Evolutionary conservation across 192 early-diverging fungal species (phyloP).

Genomic region (Rhizophlyctis rosea): DNA sequence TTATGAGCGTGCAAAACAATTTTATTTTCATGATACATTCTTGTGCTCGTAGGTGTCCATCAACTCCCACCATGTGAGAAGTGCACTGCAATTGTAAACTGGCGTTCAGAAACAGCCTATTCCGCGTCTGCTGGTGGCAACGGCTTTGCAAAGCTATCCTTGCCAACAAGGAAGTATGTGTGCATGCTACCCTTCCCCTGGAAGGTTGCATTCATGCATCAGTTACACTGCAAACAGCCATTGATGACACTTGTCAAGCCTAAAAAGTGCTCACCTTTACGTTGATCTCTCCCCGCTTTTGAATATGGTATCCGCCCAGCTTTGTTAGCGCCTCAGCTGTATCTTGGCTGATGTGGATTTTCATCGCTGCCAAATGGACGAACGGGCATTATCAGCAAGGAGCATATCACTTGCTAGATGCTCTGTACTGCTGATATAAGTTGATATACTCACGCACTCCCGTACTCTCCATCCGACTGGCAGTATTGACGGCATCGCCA

Average conservation of each 20-base stretch:
- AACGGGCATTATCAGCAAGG: neutral
- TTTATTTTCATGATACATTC: too few species aligned
- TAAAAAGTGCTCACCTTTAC: too few species aligned
- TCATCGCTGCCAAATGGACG: slow-evolving; percentile 17
- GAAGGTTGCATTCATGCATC: slow-evolving; percentile 3
- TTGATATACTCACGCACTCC: slow-evolving; percentile 19
- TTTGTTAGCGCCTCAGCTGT: slow-evolving; percentile 17
- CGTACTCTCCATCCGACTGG: slow-evolving; percentile 30
- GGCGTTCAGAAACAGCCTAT: neutral
- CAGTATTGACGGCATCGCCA: slow-evolving; percentile 37
- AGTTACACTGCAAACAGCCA: too few species aligned
- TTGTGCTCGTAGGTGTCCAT: too few species aligned
- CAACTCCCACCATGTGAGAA: too few species aligned
- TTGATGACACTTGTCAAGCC: slow-evolving; percentile 6
- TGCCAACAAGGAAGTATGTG: slow-evolving; percentile 29
- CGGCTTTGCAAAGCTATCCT: slow-evolving; percentile 25
- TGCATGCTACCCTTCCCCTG: slow-evolving; percentile 34
- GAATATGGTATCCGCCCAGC: slow-evolving; percentile 25
- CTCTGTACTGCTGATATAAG: neutral
- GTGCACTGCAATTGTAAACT: too few species aligned
- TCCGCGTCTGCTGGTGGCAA: slow-evolving; percentile 6
- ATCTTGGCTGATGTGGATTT: slow-evolving; percentile 29
- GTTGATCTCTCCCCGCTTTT: slow-evolving; percentile 22
- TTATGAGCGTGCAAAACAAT: too few species aligned
- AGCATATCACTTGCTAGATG: neutral